Percentiles rank a stretch among this genome's conserved stretches.
phyloP scores from a whole-genome alignment of 257 asterid genomes.

The Plantago major region DNA sequence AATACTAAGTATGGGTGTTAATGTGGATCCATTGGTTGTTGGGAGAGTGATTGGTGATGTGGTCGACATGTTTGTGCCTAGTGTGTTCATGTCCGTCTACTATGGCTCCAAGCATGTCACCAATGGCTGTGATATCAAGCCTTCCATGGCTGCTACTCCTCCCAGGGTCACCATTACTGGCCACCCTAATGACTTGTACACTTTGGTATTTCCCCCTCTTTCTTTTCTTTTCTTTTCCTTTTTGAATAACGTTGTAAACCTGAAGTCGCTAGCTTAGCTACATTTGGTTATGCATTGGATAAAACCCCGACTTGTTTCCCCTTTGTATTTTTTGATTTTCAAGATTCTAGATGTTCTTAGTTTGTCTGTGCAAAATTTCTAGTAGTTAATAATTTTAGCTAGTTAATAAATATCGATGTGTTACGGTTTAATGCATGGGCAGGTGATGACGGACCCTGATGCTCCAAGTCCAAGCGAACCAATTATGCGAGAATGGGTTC shows the following conservation, averaged over 20 bases:
- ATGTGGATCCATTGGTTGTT: constrained; percentile 48
- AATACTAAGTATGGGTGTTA: constrained; percentile 22
- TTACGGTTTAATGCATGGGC: background rate
- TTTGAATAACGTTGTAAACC: background rate
- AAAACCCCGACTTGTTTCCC: background rate
- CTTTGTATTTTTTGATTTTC: no score
- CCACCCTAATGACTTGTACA: constrained; percentile 32
- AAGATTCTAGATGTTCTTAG: no score
- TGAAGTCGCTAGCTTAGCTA: no score
- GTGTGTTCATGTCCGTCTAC: constrained; percentile 45
- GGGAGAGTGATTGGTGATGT: constrained; percentile 68
- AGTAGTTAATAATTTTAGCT: no score
- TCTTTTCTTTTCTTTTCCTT: background rate
- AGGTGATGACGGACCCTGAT: constrained; percentile 83
- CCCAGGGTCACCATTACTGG: constrained; percentile 54
- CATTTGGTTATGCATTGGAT: no score
- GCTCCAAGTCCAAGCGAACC: constrained; percentile 89
- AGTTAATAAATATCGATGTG: background rate
- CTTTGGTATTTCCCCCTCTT: constrained; percentile 34
- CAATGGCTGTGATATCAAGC: constrained; percentile 61
- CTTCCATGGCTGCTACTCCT: constrained; percentile 34
- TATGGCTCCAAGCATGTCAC: constrained; percentile 47
- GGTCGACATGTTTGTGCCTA: constrained; percentile 58
- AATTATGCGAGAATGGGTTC: constrained; percentile 55
- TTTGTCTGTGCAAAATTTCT: no score